phyloP scores from a whole-genome alignment of 768 basidiomycete species.

The Tricholoma matsutake region DNA sequence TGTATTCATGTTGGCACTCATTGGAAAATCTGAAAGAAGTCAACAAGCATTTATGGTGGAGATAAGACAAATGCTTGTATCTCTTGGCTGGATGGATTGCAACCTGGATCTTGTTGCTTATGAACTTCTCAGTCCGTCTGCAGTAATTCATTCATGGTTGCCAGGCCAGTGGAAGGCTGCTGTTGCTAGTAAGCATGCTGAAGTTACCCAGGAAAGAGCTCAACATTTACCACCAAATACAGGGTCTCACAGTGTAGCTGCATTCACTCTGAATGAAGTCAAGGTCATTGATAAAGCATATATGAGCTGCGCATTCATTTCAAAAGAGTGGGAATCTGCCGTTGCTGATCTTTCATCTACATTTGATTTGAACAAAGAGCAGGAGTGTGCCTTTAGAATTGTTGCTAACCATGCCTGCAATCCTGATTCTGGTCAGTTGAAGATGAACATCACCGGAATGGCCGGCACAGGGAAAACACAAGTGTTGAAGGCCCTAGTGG shows the following conservation, averaged over 20 bases:
- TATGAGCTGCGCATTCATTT: neutral
- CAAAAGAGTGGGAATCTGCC: neutral
- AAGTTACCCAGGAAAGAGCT: neutral
- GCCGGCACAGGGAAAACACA: slow-evolving; percentile 13
- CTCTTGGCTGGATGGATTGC: no score
- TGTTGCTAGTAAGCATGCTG: neutral
- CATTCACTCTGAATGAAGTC: neutral
- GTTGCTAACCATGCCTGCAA: slow-evolving; percentile 19
- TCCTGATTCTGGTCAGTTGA: slow-evolving; percentile 13
- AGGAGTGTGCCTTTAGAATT: slow-evolving; percentile 29
- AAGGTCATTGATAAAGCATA: neutral
- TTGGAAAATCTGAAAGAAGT: neutral
- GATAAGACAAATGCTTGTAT: no score
- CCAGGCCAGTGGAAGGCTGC: neutral
- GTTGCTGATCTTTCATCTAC: neutral
- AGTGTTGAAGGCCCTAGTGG: slow-evolving; percentile 22
- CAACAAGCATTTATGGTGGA: neutral
- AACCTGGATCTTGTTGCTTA: neutral
- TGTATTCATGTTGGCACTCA: no score
- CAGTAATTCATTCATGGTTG: neutral
- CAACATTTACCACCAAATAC: no score
- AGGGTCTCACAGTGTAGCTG: neutral
- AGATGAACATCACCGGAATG: slow-evolving; percentile 31
- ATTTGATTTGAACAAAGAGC: slow-evolving; percentile 27
- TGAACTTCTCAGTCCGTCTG: no score